phyloP scores from a whole-genome alignment of 202 grass and related monocot genomes.

The Schoenoplectus tabernaemontani region DNA sequence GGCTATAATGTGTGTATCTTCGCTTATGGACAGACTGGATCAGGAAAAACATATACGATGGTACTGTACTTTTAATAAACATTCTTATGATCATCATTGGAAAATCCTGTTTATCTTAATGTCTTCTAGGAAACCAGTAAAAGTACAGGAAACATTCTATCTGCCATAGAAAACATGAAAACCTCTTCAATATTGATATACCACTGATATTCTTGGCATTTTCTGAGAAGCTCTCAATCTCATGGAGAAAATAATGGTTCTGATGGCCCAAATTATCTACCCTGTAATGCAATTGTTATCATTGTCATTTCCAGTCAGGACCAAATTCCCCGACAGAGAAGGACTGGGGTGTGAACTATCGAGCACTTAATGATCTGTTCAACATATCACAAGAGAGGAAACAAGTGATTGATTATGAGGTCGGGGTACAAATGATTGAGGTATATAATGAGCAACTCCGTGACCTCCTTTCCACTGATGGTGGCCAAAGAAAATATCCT shows the following conservation, averaged over 20 bases:
- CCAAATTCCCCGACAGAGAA: conserved; percentile 61
- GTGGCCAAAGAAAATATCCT: conserved; percentile 86
- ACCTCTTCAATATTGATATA: too few species aligned
- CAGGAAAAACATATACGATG: conserved; percentile 90
- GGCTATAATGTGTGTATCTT: conserved; percentile 97
- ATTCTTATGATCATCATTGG: not conserved
- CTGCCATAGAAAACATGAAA: too few species aligned
- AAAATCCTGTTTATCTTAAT: not conserved
- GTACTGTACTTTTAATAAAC: conserved; percentile 30
- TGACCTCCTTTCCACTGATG: conserved; percentile 64
- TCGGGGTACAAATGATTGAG: conserved; percentile 88
- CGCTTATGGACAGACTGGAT: conserved; percentile 92
- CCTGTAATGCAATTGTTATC: conserved; percentile 20
- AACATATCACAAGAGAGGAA: conserved; percentile 49
- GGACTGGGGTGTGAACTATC: conserved; percentile 84
- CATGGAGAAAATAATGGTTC: not conserved
- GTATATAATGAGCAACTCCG: conserved; percentile 92
- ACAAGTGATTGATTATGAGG: conserved; percentile 57
- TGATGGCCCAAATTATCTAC: not conserved
- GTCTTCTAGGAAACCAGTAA: conserved; percentile 7
- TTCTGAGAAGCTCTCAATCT: not conserved
- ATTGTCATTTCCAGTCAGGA: conserved; percentile 47
- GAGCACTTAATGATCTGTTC: conserved; percentile 86
- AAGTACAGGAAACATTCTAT: conserved; percentile 20
- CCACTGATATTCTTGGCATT: not conserved